Conservation (phyloP, 2,329 filamentous ascomycete species). For the Fusarium chuoi region DNA sequence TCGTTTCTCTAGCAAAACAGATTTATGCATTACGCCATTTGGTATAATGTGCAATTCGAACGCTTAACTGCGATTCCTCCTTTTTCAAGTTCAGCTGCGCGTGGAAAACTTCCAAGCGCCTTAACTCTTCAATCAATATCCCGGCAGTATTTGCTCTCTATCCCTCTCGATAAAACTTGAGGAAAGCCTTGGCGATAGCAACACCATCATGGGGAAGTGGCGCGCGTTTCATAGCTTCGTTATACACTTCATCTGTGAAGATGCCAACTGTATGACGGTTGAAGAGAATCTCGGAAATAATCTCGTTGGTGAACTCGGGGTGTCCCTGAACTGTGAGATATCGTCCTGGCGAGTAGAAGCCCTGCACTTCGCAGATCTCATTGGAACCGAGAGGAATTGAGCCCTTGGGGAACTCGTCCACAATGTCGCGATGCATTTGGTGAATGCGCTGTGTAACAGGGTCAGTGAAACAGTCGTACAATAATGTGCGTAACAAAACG, state of each 20-base stretch:
- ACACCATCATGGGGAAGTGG: slow-evolving; percentile 80
- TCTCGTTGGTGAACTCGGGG: slow-evolving; percentile 56
- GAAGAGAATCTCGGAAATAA: slow-evolving; percentile 52
- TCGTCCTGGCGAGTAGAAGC: slow-evolving; percentile 52
- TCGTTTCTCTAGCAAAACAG: slow-evolving; percentile 9
- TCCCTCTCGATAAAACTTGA: slow-evolving; percentile 77
- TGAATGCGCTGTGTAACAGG: slow-evolving; percentile 49
- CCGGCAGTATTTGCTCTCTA: background rate
- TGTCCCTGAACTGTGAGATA: slow-evolving; percentile 60
- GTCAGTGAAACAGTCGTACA: slow-evolving; percentile 69
- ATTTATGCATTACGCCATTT: slow-evolving; percentile 8
- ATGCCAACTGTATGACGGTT: slow-evolving; percentile 73
- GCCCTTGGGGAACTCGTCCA: slow-evolving; percentile 52
- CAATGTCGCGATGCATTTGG: slow-evolving; percentile 61
- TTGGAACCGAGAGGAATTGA: slow-evolving; percentile 55
- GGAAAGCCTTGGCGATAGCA: slow-evolving; percentile 76
- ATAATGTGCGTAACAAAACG: slow-evolving; percentile 57
- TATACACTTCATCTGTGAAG: slow-evolving; percentile 74
- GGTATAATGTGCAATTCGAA: background rate
- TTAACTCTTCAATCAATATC: background rate
- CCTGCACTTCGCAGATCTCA: slow-evolving; percentile 55
- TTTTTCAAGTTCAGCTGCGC: background rate
- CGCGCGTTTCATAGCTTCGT: slow-evolving; percentile 74
- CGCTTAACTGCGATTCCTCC: background rate
- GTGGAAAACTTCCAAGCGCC: background rate